Percentiles rank a stretch among this genome's conserved stretches.
These are phyloP conservation scores for Lentinula lateritia DNA, from an alignment of 768 basidiomycete genomes.

Conservation along the genomic window DNA sequence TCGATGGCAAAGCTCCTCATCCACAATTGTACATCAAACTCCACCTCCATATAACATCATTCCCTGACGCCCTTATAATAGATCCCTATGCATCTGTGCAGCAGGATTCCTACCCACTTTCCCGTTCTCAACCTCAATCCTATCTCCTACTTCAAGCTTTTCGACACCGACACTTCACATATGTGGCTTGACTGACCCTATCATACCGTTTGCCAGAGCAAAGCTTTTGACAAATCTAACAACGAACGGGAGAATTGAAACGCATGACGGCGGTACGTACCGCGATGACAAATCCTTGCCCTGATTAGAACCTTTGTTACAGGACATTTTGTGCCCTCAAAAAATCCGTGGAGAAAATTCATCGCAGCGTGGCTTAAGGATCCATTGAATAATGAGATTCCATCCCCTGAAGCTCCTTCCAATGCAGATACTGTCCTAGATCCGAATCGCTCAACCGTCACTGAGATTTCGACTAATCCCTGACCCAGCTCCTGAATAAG, in stretches of 20 bases:
- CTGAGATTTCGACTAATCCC: not conserved
- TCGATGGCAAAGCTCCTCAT: slow-evolving; percentile 61
- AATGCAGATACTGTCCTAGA: not conserved
- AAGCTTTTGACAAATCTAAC: slow-evolving; percentile 50
- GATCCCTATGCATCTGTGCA: slow-evolving; percentile 60
- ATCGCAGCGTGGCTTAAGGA: slow-evolving; percentile 59
- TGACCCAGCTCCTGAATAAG: not conserved
- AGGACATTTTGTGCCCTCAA: slow-evolving; percentile 86
- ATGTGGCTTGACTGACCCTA: slow-evolving; percentile 66
- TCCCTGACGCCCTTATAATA: slow-evolving; percentile 29
- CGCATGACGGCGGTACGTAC: slow-evolving; percentile 71
- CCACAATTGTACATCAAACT: slow-evolving; percentile 60
- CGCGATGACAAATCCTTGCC: not conserved
- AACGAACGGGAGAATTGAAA: slow-evolving; percentile 56
- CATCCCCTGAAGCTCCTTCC: slow-evolving; percentile 33
- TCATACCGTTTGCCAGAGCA: slow-evolving; percentile 69
- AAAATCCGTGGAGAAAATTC: slow-evolving; percentile 72
- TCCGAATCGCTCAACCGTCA: not conserved
- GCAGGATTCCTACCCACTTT: slow-evolving; percentile 61
- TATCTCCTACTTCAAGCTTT: slow-evolving; percentile 36
- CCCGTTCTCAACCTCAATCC: slow-evolving; percentile 43
- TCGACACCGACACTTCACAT: slow-evolving; percentile 75
- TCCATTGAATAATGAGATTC: slow-evolving; percentile 35
- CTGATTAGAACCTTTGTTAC: not conserved
- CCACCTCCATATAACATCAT: not conserved